Evolutionary conservation across 805 yeast species (phyloP), one percentile per base, ranked within the genome.

Genomic region (Cyberlindnera subsufficiens): DNA sequence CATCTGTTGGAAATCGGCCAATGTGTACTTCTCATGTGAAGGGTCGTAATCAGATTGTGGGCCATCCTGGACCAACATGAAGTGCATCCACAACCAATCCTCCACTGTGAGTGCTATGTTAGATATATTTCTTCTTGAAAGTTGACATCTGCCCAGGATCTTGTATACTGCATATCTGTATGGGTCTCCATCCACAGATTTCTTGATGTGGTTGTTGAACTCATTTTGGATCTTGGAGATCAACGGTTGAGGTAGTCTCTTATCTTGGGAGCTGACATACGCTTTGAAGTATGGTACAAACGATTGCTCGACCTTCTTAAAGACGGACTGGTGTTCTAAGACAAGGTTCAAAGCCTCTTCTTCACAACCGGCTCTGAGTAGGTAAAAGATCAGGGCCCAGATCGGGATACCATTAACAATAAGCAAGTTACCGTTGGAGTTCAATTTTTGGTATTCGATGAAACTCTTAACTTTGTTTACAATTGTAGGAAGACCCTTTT

Each of bases 11-110:
- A 93, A 74, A 55, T 88, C 95, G 25, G 59, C 64, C 44, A 93
- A 68, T 1, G 82, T 74, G 61, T 88, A 91, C 47, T 76, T 73
- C 53, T 87, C 96, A 57, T 77, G 78, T 10, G 80, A 66, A 30
- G 83, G 76, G 39, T 71, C 77, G 25, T 67, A 49, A 5, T 54
- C 71, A 15, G 64, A 71, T 15, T 63, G 65, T 32, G 52, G 58
- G 37, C 68, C 74, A 54, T 86, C 91, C 43, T 80, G 77, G 14
- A 86, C 78, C 25, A 91, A 71, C 63, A 80, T 74, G 43, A 93
- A 72, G 63, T 93, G 97, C 59, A 86, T 78, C 99, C 99, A 91
- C 39, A 91, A 63, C 98, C 98, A 91, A 65, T 91, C 98, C 63
- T 91, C 98, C 38, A 90, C 77, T 45, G 95, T 86, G 31, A 80